phyloP scores from a whole-genome alignment of 179 eudicot genomes.

The Carnegiea gigantea region DNA sequence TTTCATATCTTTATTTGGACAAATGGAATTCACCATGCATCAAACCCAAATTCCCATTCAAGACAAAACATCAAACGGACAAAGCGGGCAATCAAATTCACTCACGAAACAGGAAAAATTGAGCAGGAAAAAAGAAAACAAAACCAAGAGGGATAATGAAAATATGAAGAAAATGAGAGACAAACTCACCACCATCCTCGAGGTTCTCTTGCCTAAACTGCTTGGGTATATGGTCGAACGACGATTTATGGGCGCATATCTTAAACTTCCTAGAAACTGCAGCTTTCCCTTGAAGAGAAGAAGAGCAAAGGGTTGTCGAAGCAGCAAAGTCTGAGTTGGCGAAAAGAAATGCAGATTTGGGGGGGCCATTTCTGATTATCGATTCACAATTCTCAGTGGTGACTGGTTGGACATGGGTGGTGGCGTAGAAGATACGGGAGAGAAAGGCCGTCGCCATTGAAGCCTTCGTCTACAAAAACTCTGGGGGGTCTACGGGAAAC shows the following conservation, averaged over 20 bases:
- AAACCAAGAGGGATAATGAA: not conserved
- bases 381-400: constrained; percentile 28
- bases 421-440: constrained; percentile 38
- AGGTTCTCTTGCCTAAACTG: constrained; percentile 72
- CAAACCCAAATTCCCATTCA: not conserved
- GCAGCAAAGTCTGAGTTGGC: constrained; percentile 32
- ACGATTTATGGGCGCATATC: constrained; percentile 40
- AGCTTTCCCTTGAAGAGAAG: constrained; percentile 21
- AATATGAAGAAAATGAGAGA: not conserved
- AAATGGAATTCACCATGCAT: too few relatives aligned
- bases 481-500: not conserved
- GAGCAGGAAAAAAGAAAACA: not conserved
- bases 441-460: constrained; percentile 51
- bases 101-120: not conserved
- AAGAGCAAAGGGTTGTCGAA: constrained; percentile 22
- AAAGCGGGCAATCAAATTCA: not conserved
- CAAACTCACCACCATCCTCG: constrained; percentile 67
- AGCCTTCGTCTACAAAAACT: constrained; percentile 3
- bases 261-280: constrained; percentile 33
- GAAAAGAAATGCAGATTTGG: constrained; percentile 42
- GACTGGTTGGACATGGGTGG: constrained; percentile 7
- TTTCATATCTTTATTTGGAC: too few relatives aligned
- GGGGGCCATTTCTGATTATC: constrained; percentile 17
- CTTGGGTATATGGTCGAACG: constrained; percentile 65
- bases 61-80: not conserved